A percentile compares a stretch with the other conserved stretches of the same genome.
Evolutionary conservation across 192 early-diverging fungal genomes (phyloP).

Genomic region (Umbelopsis sp.): DNA sequence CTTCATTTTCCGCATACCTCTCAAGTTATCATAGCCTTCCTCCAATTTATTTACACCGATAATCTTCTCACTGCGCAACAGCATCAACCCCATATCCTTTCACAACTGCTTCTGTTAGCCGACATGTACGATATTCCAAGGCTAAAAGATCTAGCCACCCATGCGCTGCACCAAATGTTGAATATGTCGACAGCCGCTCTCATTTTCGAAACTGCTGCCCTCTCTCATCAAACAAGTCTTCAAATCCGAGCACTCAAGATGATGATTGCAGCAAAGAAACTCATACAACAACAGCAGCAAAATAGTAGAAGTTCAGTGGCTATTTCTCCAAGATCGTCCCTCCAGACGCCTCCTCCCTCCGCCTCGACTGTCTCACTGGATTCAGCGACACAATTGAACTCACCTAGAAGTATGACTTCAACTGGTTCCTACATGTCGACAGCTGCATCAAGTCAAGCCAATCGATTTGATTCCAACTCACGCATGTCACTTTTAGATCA

Average conservation of each 20-base stretch:
- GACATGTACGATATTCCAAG: conserved; percentile 62
- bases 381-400: background rate
- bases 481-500: conserved; percentile 9
- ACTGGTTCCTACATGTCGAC: background rate
- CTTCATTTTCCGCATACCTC: conserved; percentile 46
- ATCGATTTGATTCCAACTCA: conserved; percentile 4
- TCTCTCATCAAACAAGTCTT: conserved; percentile 67
- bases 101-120: conserved; percentile 63
- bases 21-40: conserved; percentile 56
- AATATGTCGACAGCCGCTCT: conserved; percentile 64
- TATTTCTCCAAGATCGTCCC: background rate
- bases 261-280: conserved; percentile 61
- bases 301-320: background rate
- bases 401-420: background rate
- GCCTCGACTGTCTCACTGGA: background rate
- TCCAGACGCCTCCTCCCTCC: background rate
- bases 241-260: conserved; percentile 60
- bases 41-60: conserved; percentile 71
- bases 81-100: conserved; percentile 65
- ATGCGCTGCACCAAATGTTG: conserved; percentile 63
- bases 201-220: conserved; percentile 66
- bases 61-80: conserved; percentile 68
- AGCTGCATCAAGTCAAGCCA: background rate
- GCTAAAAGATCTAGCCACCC: conserved; percentile 55
- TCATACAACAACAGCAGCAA: conserved; percentile 61